Base-by-base conservation (phyloP, 768 basidiomycete species). In the Termitomyces sp. region DNA sequence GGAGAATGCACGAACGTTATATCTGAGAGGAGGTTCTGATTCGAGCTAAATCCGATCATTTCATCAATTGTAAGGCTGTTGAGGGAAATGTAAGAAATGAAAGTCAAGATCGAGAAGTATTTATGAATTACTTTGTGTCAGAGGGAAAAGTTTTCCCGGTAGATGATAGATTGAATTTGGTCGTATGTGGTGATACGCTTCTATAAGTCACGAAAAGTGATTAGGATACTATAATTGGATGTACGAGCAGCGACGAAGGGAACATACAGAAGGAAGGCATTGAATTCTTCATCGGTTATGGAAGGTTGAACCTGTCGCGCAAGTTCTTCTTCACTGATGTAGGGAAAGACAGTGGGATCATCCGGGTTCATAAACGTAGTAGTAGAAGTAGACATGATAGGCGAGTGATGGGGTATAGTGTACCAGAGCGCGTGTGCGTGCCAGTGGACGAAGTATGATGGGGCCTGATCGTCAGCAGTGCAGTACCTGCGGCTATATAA, bases 211-310 rank as follows among this genome's bases (percentile, higher is more conserved):
- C 15, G 48, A n/a, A 5, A 23, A 27, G 9, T 11, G 16, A 35
- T 32, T 18, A 35, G 41, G n/a, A n/a, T n/a, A n/a, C n/a, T n/a
- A n/a, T n/a, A n/a, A 25, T 44, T n/a, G 3, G 12, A 43, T 35
- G 7, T n/a, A 35, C 18, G 25, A 27, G 20, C n/a, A 3, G 5
- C 16, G 10, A 1, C 9, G n/a, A 27, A 33, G 13, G 29, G 42
- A 18, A 45, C 43, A 13, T 36, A 53, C 52, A 53, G 18, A 32
- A 53, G 13, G 18, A 53, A 45, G 11, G 52, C 52, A 6, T 44
- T 20, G n/a, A 36, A 53, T 36, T 53, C 52, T 44, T 53, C 52
- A 10, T 53, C 43, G 5, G 52, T 53, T 31, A 45, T 29, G 33
- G 5, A 13, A 38, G 39, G 10, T n/a, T 32, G 41, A 15, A 53